phyloP scores from a whole-genome alignment of 2,329 filamentous ascomycete species.

The Fusarium ramigenum region DNA sequence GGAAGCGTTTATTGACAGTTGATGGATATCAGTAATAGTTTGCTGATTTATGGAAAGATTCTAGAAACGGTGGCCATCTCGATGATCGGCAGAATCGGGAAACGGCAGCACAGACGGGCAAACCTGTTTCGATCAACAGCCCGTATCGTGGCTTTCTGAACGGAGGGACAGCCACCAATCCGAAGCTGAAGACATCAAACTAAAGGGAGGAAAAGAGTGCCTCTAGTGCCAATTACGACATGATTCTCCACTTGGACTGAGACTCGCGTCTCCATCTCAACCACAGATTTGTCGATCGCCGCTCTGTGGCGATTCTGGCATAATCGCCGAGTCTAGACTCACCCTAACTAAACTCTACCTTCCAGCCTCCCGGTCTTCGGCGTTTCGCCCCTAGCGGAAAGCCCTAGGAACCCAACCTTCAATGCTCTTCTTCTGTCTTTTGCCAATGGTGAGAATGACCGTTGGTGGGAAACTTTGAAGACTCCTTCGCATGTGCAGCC shows the following conservation, averaged over 20 bases:
- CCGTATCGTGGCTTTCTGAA: background rate
- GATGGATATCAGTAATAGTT: background rate
- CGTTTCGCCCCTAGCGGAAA: background rate
- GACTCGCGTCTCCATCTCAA: background rate
- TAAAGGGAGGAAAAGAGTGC: background rate
- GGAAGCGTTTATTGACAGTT: background rate
- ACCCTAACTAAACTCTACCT: background rate
- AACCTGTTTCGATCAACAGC: background rate
- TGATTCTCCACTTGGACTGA: slow-evolving; percentile 2
- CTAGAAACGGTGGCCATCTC: background rate
- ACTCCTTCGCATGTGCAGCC: background rate
- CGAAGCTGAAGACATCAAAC: background rate
- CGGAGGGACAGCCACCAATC: background rate
- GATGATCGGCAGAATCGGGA: background rate
- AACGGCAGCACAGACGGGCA: background rate
- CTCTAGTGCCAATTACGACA: background rate
- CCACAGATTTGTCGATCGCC: background rate
- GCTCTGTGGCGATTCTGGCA: background rate
- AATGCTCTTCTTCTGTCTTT: background rate
- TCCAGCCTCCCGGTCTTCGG: slow-evolving; percentile 13
- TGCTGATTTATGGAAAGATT: background rate
- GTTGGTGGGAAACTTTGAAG: background rate
- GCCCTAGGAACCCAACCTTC: background rate
- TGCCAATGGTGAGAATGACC: background rate
- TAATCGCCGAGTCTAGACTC: slow-evolving; percentile 24